These are phyloP conservation scores for Neurospora sp. DNA, from an alignment of 495 filamentous ascomycete species.

Conservation along the genomic window DNA sequence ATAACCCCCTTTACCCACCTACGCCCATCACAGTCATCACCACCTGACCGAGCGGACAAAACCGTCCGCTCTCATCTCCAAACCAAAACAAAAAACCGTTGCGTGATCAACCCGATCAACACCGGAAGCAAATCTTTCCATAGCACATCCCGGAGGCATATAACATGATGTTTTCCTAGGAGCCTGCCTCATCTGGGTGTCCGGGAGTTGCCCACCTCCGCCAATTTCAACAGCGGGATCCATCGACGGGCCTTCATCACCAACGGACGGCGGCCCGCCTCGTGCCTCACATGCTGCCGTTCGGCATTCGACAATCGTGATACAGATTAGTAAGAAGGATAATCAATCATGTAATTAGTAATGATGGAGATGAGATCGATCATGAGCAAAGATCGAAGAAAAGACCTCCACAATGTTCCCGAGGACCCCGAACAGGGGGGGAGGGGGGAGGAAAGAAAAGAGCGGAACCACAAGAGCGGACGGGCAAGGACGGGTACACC, in stretches of 20 bases:
- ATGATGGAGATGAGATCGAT: neutral
- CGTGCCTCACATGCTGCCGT: neutral
- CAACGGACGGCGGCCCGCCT: neutral
- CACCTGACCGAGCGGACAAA: no score
- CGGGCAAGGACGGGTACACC: neutral
- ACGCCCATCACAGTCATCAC: no score
- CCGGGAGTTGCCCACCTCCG: neutral
- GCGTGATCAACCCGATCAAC: no score
- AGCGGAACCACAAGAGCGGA: neutral
- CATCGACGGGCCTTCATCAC: neutral
- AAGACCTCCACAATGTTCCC: neutral
- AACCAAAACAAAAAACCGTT: no score
- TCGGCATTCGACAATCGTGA: neutral
- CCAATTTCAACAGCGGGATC: neutral
- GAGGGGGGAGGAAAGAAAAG: neutral
- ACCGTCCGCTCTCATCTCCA: no score
- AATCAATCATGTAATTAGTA: neutral
- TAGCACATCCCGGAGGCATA: neutral
- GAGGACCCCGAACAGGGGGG: neutral
- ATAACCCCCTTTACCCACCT: no score
- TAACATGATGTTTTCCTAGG: neutral
- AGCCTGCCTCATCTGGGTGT: neutral
- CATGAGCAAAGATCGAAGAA: neutral
- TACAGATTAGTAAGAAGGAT: neutral
- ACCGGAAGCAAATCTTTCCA: neutral